phyloP scores from a whole-genome alignment of 768 basidiomycete species.

The Leccinum boreale region DNA sequence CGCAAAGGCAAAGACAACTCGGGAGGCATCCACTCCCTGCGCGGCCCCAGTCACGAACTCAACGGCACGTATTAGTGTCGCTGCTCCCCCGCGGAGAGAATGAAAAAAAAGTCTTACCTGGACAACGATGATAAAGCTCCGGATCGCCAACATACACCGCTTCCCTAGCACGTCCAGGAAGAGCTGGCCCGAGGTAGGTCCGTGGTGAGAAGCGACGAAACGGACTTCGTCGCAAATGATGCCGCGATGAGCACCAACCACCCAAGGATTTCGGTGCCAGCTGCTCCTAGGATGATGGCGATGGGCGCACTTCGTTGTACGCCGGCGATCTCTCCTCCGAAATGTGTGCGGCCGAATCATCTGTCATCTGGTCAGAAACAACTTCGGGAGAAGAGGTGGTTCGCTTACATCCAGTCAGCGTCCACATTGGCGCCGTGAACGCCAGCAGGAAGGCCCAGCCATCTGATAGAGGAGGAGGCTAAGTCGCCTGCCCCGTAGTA shows the following conservation, averaged over 20 bases:
- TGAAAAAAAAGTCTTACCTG: constrained; percentile 33
- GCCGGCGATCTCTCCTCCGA: constrained; percentile 67
- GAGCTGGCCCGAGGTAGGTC: constrained; percentile 62
- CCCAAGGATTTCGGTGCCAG: constrained; percentile 55
- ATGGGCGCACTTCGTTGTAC: constrained; percentile 64
- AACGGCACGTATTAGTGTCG: background rate
- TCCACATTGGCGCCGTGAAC: constrained; percentile 79
- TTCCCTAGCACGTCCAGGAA: constrained; percentile 65
- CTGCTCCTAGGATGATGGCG: constrained; percentile 65
- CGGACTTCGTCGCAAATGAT: constrained; percentile 60
- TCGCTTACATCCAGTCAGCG: constrained; percentile 65
- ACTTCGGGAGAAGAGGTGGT: background rate
- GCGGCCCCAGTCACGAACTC: constrained; percentile 73
- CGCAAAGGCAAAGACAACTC: constrained; percentile 76
- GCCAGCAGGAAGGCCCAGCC: constrained; percentile 73
- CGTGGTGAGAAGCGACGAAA: constrained; percentile 46
- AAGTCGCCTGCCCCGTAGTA: background rate
- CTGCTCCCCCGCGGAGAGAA: too few relatives aligned
- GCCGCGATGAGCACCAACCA: constrained; percentile 66
- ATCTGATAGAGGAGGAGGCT: constrained; percentile 35
- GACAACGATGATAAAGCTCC: constrained; percentile 68
- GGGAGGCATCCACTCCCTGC: constrained; percentile 71
- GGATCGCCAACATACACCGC: constrained; percentile 66
- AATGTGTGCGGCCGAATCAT: constrained; percentile 75
- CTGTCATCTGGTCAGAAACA: constrained; percentile 31